Base-by-base conservation (phyloP, 306 rosid species). In the Cicer arietinum region DNA sequence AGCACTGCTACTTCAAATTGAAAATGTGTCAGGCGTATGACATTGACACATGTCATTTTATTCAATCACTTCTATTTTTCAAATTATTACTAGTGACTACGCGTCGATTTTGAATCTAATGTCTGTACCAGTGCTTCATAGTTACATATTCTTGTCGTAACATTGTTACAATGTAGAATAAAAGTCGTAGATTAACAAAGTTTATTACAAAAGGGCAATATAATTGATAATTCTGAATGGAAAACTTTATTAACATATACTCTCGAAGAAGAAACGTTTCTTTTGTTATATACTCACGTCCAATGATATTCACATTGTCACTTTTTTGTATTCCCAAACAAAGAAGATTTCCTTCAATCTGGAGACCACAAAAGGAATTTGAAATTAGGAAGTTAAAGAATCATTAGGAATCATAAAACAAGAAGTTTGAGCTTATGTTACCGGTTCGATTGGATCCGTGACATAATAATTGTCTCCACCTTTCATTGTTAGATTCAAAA, bases 241-340 rank as follows among this genome's bases (percentile, higher is more conserved):
- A 68, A 47, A 53, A 42, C 14, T 83, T 62, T 18, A 69, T 69
- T 62, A 62, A 35, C 37, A 67, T 41, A 63, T 69, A 30, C 56
- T 42, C 7, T 50, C 39, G 18, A 57, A 39, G 42, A 61, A 71
- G 66, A 35, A 71, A 50, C 30, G 41, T 20, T 64, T 50, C 5
- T 12, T 58, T 30, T 12, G 14, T 61, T 68, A 58, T 82, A 84
- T 77, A 79, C 99, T 90, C 76, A 95, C 99, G 96, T 81, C 99
- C 99, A 51, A 95, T 88, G 78, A 95, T 80, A 82, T 92, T 85
- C 39, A 92, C 20, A 56, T 59, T 66, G 54, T 62, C 79, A 53
- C 97, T 86, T 77, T 82, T 90, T 53, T 75, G 76, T 42, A 92
- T 42, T 17, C 78, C 97, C 56, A 92, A 78, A 81, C 97, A 90